Evolutionary conservation across 768 basidiomycete species (phyloP).

Genomic region (Termitomyces sp.): DNA sequence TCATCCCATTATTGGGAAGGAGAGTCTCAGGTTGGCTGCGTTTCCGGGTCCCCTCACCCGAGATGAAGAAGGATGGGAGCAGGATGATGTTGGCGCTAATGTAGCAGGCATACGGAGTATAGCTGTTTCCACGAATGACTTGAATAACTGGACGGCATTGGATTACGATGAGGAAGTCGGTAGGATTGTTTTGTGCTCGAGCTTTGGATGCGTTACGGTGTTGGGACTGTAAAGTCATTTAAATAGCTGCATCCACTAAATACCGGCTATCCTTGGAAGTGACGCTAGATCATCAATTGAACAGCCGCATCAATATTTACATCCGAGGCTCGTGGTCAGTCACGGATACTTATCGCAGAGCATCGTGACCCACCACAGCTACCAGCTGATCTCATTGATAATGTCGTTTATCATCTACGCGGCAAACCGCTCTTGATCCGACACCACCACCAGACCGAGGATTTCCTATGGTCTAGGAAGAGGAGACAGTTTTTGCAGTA

Average conservation of each 20-base stretch:
- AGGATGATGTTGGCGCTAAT: background rate
- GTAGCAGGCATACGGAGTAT: conserved; percentile 13
- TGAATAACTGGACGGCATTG: conserved; percentile 48
- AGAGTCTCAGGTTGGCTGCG: conserved; percentile 37
- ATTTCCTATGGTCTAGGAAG: no score
- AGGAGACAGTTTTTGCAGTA: no score
- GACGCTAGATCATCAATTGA: background rate
- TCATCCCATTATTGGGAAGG: conserved; percentile 12
- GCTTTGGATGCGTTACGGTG: conserved; percentile 40
- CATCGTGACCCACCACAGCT: no score
- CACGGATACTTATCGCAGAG: no score
- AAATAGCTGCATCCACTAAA: background rate
- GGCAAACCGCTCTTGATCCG: no score
- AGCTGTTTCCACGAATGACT: conserved; percentile 25
- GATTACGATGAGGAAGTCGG: conserved; percentile 60
- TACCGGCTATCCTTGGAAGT: background rate
- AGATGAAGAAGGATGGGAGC: background rate
- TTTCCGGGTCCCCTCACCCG: conserved; percentile 42
- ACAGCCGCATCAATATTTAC: background rate
- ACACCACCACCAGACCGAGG: no score
- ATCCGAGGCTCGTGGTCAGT: no score
- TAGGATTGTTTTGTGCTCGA: conserved; percentile 46
- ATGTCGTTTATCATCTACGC: background rate
- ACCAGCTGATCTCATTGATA: background rate
- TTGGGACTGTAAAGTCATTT: conserved; percentile 24